Conservation (phyloP, 202 grass and related monocot species). For the Musa balbisiana region DNA sequence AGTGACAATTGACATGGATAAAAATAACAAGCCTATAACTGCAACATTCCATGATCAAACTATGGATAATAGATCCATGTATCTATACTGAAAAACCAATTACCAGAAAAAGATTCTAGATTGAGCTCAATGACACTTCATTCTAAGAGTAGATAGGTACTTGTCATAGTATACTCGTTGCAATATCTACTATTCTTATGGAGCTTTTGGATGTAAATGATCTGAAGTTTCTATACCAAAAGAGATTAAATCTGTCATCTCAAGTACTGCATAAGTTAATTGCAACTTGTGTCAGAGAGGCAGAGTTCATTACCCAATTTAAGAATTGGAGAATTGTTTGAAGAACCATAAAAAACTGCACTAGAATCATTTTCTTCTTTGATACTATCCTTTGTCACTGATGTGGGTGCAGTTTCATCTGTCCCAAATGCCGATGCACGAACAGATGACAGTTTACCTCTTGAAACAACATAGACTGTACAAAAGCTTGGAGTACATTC, state of each 20-base stretch:
- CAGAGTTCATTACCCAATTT: conserved; percentile 43
- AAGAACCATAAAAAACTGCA: conserved; percentile 10
- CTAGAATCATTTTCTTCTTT: conserved; percentile 36
- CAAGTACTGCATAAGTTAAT: background rate
- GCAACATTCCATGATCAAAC: no score
- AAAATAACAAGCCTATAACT: no score
- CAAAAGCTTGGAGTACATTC: conserved; percentile 75
- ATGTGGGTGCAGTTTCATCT: conserved; percentile 27
- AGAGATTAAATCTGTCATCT: background rate
- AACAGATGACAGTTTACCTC: conserved; percentile 81
- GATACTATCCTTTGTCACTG: conserved; percentile 21
- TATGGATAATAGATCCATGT: no score
- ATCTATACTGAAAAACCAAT: no score
- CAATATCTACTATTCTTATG: no score
- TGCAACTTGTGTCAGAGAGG: conserved; percentile 1
- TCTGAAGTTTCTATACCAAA: no score
- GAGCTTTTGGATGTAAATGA: no score
- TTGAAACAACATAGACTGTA: conserved; percentile 69
- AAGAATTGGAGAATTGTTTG: conserved; percentile 40
- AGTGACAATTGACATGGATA: no score
- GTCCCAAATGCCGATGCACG: conserved; percentile 37
- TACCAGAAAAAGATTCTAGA: no score
- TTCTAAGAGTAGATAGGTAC: no score
- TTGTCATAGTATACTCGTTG: no score
- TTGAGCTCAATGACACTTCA: no score